Base-by-base conservation (phyloP, 2,329 filamentous ascomycete species). In the Cercospora nicotianae region DNA sequence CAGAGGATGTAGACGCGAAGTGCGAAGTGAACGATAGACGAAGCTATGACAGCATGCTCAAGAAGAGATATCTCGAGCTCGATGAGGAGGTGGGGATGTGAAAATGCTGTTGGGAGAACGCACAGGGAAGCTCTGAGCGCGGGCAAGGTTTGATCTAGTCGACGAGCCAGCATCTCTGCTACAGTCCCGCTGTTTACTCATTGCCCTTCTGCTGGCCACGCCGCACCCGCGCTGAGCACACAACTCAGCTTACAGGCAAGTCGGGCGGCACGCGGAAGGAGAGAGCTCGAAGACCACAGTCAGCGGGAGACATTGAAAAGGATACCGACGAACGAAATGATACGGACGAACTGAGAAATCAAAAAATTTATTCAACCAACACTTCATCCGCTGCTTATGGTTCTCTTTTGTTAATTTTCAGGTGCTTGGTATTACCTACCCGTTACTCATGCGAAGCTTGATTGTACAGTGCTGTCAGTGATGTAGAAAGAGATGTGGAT, bases 1-100 rank as follows among this genome's bases (percentile, higher is more conserved):
- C 89, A 94, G 77, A 83, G 88, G 81, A 78, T 79, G 77, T 79
- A 71, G 74, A 58, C 12, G 30, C 18, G 20, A 31, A 20, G 31
- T 2, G n/a, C 16, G 33, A 16, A 58, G 33, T 9, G 60, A 6
- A 58, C 18, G 48, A 42, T 42, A 42, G 48, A 64, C 18, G 62
- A 57, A 39, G 61, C 18, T 1, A 63, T 42, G 45, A 39, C 30
- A 58, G n/a, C 53, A 12, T 58, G 53, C 16, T 58, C 53, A 20
- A n/a, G n/a, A n/a, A n/a, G n/a, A n/a, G n/a, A n/a, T n/a, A n/a
- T n/a, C n/a, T n/a, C n/a, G n/a, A n/a, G n/a, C n/a, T n/a, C n/a
- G n/a, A n/a, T n/a, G n/a, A n/a, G n/a, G n/a, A n/a, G n/a, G n/a
- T n/a, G n/a, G n/a, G n/a, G n/a, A n/a, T n/a, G n/a, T n/a, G n/a